Conservation (phyloP, 257 asterid species). For the Solanum rostratum region DNA sequence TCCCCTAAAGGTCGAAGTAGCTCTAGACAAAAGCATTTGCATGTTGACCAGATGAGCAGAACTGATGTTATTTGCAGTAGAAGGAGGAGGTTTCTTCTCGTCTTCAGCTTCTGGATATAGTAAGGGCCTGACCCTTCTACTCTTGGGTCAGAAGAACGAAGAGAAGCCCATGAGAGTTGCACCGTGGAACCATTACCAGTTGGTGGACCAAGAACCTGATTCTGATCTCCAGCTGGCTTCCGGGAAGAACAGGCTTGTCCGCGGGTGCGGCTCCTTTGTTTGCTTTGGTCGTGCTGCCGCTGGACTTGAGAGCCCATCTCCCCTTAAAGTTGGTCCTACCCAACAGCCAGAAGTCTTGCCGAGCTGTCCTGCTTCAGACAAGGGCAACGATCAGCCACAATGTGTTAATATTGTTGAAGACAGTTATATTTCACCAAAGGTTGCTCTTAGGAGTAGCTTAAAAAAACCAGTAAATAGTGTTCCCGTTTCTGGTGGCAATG, state of each 20-base stretch:
- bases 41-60: conserved; percentile 72
- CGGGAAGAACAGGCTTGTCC: conserved; percentile 51
- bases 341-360: conserved; percentile 45
- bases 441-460: conserved; percentile 66
- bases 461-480: conserved; percentile 31
- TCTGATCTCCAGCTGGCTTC: conserved; percentile 94
- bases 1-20: background rate
- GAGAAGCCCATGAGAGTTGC: conserved; percentile 97
- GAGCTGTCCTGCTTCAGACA: conserved; percentile 25
- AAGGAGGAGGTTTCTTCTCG: conserved; percentile 99
- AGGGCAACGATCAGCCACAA: conserved; percentile 20
- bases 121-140: conserved; percentile 86
- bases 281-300: conserved; percentile 78
- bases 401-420: conserved; percentile 20
- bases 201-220: conserved; percentile 84
- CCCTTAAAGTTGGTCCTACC: conserved; percentile 60
- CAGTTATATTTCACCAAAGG: conserved; percentile 17
- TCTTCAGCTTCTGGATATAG: conserved; percentile 99
- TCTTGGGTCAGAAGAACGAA: conserved; percentile 77
- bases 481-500: conserved; percentile 17
- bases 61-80: conserved; percentile 96
- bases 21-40: conserved; percentile 7
- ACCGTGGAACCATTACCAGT: conserved; percentile 98
- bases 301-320: conserved; percentile 65
- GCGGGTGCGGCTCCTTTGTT: conserved; percentile 72